Evolutionary conservation across 768 basidiomycete genomes (phyloP), one percentile per base, ranked within the genome.

Genomic region (Myochromella boudieri): DNA sequence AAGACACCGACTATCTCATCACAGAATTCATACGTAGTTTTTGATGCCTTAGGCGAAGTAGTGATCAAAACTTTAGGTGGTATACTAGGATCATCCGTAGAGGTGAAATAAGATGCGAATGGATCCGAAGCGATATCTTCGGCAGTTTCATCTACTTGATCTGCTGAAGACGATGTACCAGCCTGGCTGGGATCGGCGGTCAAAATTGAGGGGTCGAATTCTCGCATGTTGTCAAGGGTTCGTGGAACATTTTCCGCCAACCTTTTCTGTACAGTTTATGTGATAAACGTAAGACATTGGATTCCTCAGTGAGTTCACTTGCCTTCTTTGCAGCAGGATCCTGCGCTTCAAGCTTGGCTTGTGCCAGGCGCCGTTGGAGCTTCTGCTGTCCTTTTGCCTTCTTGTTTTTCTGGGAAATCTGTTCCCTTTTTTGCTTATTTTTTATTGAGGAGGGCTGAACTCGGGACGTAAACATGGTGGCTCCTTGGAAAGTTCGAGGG

Each of bases 221-320:
- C 87, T 51, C 95, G 83, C 49, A 84, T 88, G 62, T 97, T 98
- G 61, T 99, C 97, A 18, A 97, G 80, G 0, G 97, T 99, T 36
- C 80, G 79, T 0, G 95, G 95, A 8, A 95, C 76, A 71, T 97
- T 97, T 58, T 87, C 81, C 5, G 80, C 77, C 18, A 90, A 68
- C 46, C 94, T 83, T 83, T 85, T 85, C 92, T 95, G 48, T 9
- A 8, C 14, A 14, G 33, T 7, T n/a, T 6, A 4, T 6, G 14
- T 34, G 18, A 34, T 6, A 12, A 6, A 14, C n/a, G 33, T n/a
- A 17, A 34, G n/a, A n/a, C 6, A 14, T 5, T 34, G 33, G 6
- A 34, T 8, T 8, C 29, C 18, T 34, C 18, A 17, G 9, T 31
- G 33, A 6, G 18, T 14, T 6, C 6, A 34, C 77, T 22, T 39